Conservation (phyloP, 495 filamentous ascomycete species). For the Lasiosphaeriaceae sp. region DNA sequence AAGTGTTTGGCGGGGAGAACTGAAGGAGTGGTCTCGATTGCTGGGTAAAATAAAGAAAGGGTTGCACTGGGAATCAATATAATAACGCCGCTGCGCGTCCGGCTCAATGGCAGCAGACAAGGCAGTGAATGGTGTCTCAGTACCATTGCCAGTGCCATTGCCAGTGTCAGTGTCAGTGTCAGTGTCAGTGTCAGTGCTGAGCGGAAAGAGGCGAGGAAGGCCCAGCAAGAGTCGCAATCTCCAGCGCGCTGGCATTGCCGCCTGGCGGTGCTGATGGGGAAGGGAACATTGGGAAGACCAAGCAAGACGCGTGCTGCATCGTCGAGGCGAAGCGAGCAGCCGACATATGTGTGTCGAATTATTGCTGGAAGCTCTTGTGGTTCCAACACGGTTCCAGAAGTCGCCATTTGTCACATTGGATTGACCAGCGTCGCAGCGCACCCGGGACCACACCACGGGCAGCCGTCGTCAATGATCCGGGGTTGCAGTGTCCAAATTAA, state of each 20-base stretch:
- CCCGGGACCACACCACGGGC: too few relatives aligned
- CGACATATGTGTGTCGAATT: slow-evolving; percentile 1
- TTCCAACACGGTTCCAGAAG: slow-evolving; percentile 2
- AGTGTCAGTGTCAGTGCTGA: too few relatives aligned
- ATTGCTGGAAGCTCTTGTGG: not conserved
- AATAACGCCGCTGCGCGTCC: not conserved
- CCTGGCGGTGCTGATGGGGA: not conserved
- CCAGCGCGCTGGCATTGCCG: not conserved
- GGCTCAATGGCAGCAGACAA: not conserved
- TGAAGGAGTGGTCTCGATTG: too few relatives aligned
- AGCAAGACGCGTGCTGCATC: not conserved
- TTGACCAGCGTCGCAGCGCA: too few relatives aligned
- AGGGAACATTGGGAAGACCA: too few relatives aligned
- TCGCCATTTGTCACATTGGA: not conserved
- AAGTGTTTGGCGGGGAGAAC: too few relatives aligned
- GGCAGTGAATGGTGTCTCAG: too few relatives aligned
- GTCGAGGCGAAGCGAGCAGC: not conserved
- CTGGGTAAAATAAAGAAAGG: not conserved
- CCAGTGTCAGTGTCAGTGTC: too few relatives aligned
- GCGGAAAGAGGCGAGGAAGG: not conserved
- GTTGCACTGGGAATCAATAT: too few relatives aligned
- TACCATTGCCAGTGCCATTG: too few relatives aligned
- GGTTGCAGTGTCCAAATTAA: too few relatives aligned
- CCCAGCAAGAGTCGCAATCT: not conserved
- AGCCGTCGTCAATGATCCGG: too few relatives aligned